A percentile compares a stretch with the other conserved stretches of the same genome.
Evolutionary conservation across 192 early-diverging fungal species (phyloP).

Genomic region (Linderina pennispora): DNA sequence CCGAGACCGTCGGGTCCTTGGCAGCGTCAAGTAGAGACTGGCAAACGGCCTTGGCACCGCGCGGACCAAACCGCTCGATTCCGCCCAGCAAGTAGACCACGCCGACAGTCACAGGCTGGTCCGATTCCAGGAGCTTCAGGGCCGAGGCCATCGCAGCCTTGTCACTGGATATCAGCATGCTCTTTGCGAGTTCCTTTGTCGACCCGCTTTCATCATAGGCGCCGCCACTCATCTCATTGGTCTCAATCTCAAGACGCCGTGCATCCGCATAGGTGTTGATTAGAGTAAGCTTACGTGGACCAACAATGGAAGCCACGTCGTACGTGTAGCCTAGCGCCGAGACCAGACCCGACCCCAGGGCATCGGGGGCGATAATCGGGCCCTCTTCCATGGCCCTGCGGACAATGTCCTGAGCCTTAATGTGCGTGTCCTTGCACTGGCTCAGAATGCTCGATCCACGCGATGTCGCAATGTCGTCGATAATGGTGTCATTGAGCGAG

Average conservation of each 20-base stretch:
- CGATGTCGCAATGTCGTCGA: conserved; percentile 46
- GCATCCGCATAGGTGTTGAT: conserved; percentile 3
- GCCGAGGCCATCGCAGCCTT: not conserved
- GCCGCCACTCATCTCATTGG: not conserved
- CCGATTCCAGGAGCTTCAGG: not conserved
- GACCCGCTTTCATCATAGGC: not conserved
- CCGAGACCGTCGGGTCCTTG: conserved; percentile 47
- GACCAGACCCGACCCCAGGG: conserved; percentile 49
- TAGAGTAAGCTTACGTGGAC: conserved; percentile 10
- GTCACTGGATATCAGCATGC: not conserved
- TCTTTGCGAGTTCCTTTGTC: not conserved
- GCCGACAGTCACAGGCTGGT: conserved; percentile 45
- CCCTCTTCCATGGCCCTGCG: conserved; percentile 51
- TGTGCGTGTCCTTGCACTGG: not conserved
- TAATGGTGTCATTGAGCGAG: conserved; percentile 51
- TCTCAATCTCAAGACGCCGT: conserved; percentile 2
- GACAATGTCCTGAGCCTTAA: conserved; percentile 24
- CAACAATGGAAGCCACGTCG: conserved; percentile 34
- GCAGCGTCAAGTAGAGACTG: conserved; percentile 52
- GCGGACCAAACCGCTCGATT: conserved; percentile 45
- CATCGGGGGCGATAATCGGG: conserved; percentile 48
- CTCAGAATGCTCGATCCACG: conserved; percentile 12
- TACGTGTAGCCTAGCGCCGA: conserved; percentile 48
- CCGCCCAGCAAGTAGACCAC: conserved; percentile 56
- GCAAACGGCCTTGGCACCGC: conserved; percentile 45